Evolutionary conservation across 345 rosid species (phyloP).

Genomic region (Dimocarpus longan): DNA sequence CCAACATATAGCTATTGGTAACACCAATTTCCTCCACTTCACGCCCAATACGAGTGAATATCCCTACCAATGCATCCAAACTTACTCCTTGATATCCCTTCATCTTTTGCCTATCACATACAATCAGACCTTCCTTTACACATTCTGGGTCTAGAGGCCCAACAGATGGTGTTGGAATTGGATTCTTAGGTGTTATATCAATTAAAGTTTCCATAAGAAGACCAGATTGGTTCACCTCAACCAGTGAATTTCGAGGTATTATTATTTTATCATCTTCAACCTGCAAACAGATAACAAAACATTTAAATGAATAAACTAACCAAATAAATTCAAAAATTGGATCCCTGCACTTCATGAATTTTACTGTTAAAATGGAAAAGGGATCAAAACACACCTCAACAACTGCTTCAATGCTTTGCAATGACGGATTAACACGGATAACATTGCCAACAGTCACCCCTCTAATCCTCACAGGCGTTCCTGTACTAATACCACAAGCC

Average conservation of each 20-base stretch:
- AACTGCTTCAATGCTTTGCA: constrained; percentile 86
- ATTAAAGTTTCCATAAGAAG: constrained; percentile 96
- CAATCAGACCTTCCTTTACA: constrained; percentile 77
- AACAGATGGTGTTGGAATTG: constrained; percentile 78
- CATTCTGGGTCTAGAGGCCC: constrained; percentile 86
- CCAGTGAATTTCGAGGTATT: constrained; percentile 81
- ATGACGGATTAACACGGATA: constrained; percentile 85
- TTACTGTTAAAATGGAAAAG: neutral
- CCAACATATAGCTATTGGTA: constrained; percentile 61
- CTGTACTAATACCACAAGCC: constrained; percentile 88
- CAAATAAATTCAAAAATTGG: neutral
- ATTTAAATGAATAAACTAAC: constrained; percentile 12
- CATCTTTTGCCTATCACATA: constrained; percentile 90
- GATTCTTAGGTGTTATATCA: constrained; percentile 85
- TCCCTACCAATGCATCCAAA: constrained; percentile 88
- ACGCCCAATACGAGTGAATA: constrained; percentile 87
- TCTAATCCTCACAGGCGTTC: constrained; percentile 95
- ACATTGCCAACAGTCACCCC: constrained; percentile 94
- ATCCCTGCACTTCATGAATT: neutral
- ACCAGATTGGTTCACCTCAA: constrained; percentile 99
- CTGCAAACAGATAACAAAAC: constrained; percentile 35
- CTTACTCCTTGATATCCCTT: constrained; percentile 90
- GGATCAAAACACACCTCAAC: constrained; percentile 65
- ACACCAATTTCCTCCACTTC: constrained; percentile 86
- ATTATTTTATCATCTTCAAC: constrained; percentile 94